Conservation (phyloP, 352 stramenopile genomes). For the Pythium sp. region DNA sequence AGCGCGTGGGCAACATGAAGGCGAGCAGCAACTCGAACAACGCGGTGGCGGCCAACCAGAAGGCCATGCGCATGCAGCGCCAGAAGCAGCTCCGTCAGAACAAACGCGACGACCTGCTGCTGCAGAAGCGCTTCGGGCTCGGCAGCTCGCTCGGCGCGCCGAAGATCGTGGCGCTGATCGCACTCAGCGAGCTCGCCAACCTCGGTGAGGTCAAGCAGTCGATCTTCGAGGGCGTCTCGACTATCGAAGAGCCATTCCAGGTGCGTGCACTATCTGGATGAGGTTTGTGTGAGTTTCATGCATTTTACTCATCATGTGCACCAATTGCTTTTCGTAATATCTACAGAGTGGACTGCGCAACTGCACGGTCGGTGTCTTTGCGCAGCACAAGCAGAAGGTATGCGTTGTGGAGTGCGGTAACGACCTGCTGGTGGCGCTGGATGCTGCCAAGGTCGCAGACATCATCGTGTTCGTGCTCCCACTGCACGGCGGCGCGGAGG, state of each 20-base stretch:
- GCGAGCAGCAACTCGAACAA: conserved; percentile 44
- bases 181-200: conserved; percentile 64
- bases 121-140: conserved; percentile 82
- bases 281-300: too few relatives aligned
- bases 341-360: conserved; percentile 46
- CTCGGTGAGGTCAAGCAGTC: conserved; percentile 57
- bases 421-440: conserved; percentile 76
- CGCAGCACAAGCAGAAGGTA: conserved; percentile 88
- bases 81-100: conserved; percentile 83
- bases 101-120: conserved; percentile 83
- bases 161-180: conserved; percentile 87
- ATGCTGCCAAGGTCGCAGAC: conserved; percentile 86
- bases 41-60: conserved; percentile 60
- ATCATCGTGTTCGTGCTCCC: conserved; percentile 78
- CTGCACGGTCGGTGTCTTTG: conserved; percentile 65
- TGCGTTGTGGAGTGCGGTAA: conserved; percentile 84
- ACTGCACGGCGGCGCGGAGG: conserved; percentile 75
- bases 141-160: conserved; percentile 63
- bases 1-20: conserved; percentile 39
- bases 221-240: conserved; percentile 60
- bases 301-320: background rate
- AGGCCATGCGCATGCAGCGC: conserved; percentile 72
- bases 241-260: conserved; percentile 50
- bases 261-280: background rate
- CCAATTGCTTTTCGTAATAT: background rate